phyloP scores from a whole-genome alignment of 805 yeast species.

The Candida berthetii region DNA sequence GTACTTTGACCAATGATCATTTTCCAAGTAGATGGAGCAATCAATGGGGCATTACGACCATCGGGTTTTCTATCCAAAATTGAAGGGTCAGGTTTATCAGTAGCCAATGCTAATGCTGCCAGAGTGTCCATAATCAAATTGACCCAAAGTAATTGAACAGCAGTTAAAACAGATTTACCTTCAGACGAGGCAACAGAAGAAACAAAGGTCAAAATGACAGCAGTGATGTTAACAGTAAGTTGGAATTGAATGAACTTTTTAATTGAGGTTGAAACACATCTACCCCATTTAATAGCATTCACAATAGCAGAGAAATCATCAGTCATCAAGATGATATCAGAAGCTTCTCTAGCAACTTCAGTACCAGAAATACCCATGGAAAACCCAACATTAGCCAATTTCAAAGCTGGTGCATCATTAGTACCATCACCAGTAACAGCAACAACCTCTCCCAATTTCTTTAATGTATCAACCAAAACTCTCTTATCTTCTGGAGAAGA shows the following conservation, averaged over 20 bases:
- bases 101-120: conserved; percentile 96
- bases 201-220: conserved; percentile 90
- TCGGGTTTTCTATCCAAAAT: conserved; percentile 79
- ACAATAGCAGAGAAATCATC: conserved; percentile 94
- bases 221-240: conserved; percentile 92
- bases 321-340: conserved; percentile 86
- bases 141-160: conserved; percentile 96
- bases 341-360: conserved; percentile 97
- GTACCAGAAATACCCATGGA: conserved; percentile 99
- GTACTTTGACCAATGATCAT: conserved; percentile 89
- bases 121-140: conserved; percentile 97
- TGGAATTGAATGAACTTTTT: conserved; percentile 96
- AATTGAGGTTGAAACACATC: conserved; percentile 92
- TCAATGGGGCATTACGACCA: conserved; percentile 73
- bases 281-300: conserved; percentile 97
- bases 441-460: conserved; percentile 82
- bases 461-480: conserved; percentile 74
- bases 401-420: conserved; percentile 96
- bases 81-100: conserved; percentile 89
- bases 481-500: conserved; percentile 96
- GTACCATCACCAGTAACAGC: conserved; percentile 99
- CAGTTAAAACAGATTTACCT: conserved; percentile 86
- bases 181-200: conserved; percentile 82
- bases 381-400: conserved; percentile 95
- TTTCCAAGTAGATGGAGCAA: conserved; percentile 94